Base-by-base conservation (phyloP, 2,329 filamentous ascomycete species). In the Fusarium floridanum region DNA sequence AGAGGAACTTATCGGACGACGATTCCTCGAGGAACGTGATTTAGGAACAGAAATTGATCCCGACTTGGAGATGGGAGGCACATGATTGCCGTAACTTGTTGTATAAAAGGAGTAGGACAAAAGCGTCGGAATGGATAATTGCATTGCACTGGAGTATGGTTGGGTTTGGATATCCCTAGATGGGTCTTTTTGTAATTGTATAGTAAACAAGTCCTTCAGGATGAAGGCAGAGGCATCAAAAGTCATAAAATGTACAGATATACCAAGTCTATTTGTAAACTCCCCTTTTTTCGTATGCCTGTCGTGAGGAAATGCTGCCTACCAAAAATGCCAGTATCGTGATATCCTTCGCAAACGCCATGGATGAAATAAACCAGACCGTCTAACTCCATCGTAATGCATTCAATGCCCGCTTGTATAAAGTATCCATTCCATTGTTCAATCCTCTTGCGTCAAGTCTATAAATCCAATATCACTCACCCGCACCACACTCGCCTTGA, bases 1-100 rank as follows among this genome's bases (percentile, higher is more conserved):
- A 0, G 92, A 94, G 12, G 89, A 89, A 65, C 82, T 99, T 9
- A 82, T 86, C 39, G 95, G 92, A 0, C 88, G 93, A 57, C 86
- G 79, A 22, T 98, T 98, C 79, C 82, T 98, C 41, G 95, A 97
- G 79, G 91, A 95, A 6, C 85, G 87, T 48, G 93, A 98, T 83
- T 81, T 99, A 67, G 96, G 96, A 2, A 92, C 89, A 0, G 91
- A 93, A 77, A 82, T 96, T 24, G 97, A 99, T 83, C 89, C 90
- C 34, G 93, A 94, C 73, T 76, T 93, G 77, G 83, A 82, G 63
- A 86, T 85, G 83, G 79, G 75, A 22, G 80, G 76, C 12, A 64
- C 67, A 45, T 75, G 57, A 64, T 32, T 32, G 36, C 17, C 27
- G 60, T 22, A 60, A 60, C 50, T 63, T 27, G 43, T 63, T 22